phyloP scores from a whole-genome alignment of 768 basidiomycete genomes.

The Russula vinacea region DNA sequence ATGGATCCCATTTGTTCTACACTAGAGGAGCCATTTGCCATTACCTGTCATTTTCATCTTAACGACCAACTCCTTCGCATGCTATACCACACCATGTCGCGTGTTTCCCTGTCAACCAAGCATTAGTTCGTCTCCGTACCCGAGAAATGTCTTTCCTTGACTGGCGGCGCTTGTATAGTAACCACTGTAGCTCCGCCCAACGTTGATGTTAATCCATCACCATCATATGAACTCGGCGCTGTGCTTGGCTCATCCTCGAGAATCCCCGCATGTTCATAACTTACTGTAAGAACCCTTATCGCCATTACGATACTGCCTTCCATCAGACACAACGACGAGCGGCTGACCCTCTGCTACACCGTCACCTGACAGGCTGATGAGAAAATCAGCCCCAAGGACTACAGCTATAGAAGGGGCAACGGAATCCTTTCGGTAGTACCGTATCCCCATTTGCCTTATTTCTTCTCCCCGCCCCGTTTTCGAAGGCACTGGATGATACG shows the following conservation, averaged over 20 bases:
- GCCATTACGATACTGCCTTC: background rate
- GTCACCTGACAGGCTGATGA: background rate
- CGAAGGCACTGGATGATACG: background rate
- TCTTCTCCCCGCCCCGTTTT: background rate
- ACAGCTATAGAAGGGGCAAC: background rate
- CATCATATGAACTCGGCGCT: background rate
- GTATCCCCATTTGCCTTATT: background rate
- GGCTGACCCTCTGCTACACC: background rate
- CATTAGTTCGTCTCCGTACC: background rate
- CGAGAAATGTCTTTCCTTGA: background rate
- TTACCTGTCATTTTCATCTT: background rate
- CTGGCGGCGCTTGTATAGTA: background rate
- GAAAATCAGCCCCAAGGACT: too few relatives aligned
- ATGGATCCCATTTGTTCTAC: too few relatives aligned
- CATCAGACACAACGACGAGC: conserved; percentile 3
- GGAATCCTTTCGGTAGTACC: background rate
- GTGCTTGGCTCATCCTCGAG: background rate
- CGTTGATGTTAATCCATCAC: background rate
- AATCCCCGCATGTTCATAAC: background rate
- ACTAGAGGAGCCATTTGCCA: background rate
- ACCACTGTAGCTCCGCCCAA: background rate
- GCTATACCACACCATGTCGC: background rate
- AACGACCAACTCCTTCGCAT: background rate
- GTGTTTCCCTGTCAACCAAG: background rate
- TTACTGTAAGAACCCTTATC: background rate